Evolutionary conservation across 345 rosid species (phyloP).

Genomic region (Salix purpurea): DNA sequence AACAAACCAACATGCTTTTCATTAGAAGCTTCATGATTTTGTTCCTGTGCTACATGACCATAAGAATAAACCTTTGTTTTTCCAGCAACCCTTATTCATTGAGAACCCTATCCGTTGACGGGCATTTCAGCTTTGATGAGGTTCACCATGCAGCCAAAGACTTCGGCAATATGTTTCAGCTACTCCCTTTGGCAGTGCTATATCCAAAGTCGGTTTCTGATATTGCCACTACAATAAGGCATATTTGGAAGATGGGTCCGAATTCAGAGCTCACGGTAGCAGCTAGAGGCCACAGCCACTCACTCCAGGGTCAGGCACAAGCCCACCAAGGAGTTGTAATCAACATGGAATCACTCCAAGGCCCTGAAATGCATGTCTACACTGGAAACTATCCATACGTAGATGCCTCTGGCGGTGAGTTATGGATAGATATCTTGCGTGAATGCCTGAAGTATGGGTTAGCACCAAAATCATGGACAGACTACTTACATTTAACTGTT

Average conservation of each 20-base stretch:
- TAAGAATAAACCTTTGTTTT: constrained; percentile 53
- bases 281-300: constrained; percentile 34
- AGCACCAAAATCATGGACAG: constrained; percentile 35
- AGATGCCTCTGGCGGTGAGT: constrained; percentile 21
- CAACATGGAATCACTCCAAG: constrained; percentile 26
- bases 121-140: constrained; percentile 64
- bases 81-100: constrained; percentile 61
- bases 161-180: constrained; percentile 68
- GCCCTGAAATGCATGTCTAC: constrained; percentile 10
- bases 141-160: constrained; percentile 74
- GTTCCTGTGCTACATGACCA: constrained; percentile 56
- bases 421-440: constrained; percentile 27
- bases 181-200: constrained; percentile 68
- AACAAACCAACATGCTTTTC: constrained; percentile 44
- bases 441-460: constrained; percentile 22
- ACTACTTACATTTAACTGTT: constrained; percentile 27
- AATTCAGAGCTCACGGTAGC: constrained; percentile 68
- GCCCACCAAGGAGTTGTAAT: constrained; percentile 23
- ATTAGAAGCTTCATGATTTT: constrained; percentile 53
- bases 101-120: constrained; percentile 55
- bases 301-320: constrained; percentile 29
- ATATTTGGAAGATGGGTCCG: constrained; percentile 81
- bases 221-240: constrained; percentile 64
- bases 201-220: constrained; percentile 79
- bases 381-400: constrained; percentile 10